These are phyloP conservation scores for Tetracladium marchalianum DNA, from an alignment of 495 filamentous ascomycete genomes.

Conservation along the genomic window DNA sequence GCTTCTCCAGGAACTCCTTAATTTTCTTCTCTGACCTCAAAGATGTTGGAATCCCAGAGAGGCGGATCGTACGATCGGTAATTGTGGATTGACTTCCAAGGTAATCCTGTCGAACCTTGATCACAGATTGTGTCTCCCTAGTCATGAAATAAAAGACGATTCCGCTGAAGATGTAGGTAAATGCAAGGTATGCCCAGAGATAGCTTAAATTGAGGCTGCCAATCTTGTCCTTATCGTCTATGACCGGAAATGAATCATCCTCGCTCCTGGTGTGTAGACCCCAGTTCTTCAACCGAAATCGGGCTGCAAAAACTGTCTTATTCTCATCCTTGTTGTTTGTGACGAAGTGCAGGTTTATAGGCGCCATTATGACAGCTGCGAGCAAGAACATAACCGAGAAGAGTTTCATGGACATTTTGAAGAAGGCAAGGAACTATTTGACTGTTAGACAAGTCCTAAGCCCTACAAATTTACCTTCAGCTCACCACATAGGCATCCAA, in stretches of 20 bases:
- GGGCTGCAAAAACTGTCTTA: background rate
- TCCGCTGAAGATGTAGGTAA: constrained; percentile 82
- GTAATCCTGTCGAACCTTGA: constrained; percentile 79
- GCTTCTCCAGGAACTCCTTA: constrained; percentile 74
- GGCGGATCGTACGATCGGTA: constrained; percentile 84
- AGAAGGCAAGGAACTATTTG: constrained; percentile 77
- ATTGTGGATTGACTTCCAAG: constrained; percentile 87
- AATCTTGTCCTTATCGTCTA: constrained; percentile 20
- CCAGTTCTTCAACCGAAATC: background rate
- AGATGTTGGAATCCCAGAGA: constrained; percentile 80
- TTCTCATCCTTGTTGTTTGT: background rate
- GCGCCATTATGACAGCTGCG: constrained; percentile 68
- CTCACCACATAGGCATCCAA: constrained; percentile 90
- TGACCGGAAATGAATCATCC: background rate
- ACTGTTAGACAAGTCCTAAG: background rate
- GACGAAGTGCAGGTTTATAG: constrained; percentile 64
- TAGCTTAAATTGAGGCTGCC: constrained; percentile 36
- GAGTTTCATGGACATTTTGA: constrained; percentile 85
- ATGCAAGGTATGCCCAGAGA: constrained; percentile 88
- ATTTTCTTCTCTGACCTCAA: constrained; percentile 74
- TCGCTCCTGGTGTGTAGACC: background rate
- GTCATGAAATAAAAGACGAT: constrained; percentile 77
- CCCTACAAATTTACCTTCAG: background rate
- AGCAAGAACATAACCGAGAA: constrained; percentile 70
- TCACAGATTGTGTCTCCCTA: constrained; percentile 71